These are phyloP conservation scores for Lodderomyces orthopsilosis DNA, from an alignment of 1,139 yeast species.

Conservation along the genomic window DNA sequence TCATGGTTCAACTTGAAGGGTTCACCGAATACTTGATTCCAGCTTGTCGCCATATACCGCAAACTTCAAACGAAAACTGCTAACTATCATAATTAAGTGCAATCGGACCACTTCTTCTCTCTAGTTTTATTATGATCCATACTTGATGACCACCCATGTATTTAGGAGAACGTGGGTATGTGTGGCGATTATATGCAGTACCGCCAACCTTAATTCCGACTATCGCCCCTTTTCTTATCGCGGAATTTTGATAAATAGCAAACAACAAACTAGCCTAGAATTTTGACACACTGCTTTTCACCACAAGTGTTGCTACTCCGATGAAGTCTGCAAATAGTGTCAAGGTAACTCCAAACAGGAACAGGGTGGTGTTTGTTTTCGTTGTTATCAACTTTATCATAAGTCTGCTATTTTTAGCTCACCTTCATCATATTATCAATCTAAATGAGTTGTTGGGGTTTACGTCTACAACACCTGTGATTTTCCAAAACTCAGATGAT, in stretches of 20 bases:
- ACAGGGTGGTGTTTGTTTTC: not conserved
- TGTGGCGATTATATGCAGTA: not conserved
- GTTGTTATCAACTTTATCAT: conserved; percentile 18
- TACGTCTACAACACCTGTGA: conserved; percentile 27
- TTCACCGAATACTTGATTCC: too few species aligned
- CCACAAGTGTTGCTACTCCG: not conserved
- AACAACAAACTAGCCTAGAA: not conserved
- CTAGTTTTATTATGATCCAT: too few species aligned
- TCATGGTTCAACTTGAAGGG: too few species aligned
- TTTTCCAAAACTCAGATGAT: conserved; percentile 41
- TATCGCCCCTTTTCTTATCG: not conserved
- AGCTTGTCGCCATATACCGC: too few species aligned
- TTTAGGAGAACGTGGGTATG: too few species aligned
- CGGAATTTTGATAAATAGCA: not conserved
- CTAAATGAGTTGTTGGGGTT: conserved; percentile 26
- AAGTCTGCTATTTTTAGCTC: conserved; percentile 29
- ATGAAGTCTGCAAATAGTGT: not conserved
- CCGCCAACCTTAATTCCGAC: not conserved
- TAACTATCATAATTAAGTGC: too few species aligned
- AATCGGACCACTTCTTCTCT: too few species aligned
- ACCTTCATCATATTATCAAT: conserved; percentile 28
- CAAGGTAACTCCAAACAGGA: not conserved
- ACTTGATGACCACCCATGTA: too few species aligned
- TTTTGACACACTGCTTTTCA: too few species aligned
- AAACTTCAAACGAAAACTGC: too few species aligned